These are phyloP conservation scores for Ascochyta viciae-villosae DNA, from an alignment of 2,329 filamentous ascomycete species.

Conservation along the genomic window DNA sequence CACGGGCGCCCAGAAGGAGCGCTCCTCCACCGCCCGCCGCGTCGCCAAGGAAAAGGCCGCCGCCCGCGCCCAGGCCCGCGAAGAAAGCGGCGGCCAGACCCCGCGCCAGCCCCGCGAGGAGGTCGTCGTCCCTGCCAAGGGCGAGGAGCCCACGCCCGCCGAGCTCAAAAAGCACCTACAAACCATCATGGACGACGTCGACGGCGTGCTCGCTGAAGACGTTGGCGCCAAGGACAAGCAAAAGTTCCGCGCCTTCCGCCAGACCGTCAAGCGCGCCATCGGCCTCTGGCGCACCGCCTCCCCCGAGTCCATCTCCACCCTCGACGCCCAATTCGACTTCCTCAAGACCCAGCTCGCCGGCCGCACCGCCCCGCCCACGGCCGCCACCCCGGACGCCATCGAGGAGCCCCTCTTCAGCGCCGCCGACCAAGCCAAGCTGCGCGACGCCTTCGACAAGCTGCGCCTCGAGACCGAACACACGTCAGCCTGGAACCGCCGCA, in stretches of 20 bases:
- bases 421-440: constrained; percentile 66
- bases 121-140: constrained; percentile 12
- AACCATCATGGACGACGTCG: constrained; percentile 58
- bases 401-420: constrained; percentile 38
- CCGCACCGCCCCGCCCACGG: constrained; percentile 3
- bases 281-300: constrained; percentile 57
- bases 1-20: constrained; percentile 74
- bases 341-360: constrained; percentile 38
- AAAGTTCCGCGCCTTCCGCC: constrained; percentile 75
- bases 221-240: constrained; percentile 77
- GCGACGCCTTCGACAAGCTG: constrained; percentile 63
- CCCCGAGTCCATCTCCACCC: constrained; percentile 54
- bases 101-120: constrained; percentile 19
- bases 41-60: constrained; percentile 40
- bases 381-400: constrained; percentile 1
- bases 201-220: constrained; percentile 63
- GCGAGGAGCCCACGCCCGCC: constrained; percentile 37
- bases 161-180: constrained; percentile 47
- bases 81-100: constrained; percentile 26
- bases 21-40: constrained; percentile 38
- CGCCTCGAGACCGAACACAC: constrained; percentile 78
- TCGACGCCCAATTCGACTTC: constrained; percentile 57
- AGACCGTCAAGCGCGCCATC: constrained; percentile 69
- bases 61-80: constrained; percentile 37
- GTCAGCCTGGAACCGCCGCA: constrained; percentile 60